Conservation (phyloP, 805 yeast species). For the Yamadazyma ubonensis region DNA sequence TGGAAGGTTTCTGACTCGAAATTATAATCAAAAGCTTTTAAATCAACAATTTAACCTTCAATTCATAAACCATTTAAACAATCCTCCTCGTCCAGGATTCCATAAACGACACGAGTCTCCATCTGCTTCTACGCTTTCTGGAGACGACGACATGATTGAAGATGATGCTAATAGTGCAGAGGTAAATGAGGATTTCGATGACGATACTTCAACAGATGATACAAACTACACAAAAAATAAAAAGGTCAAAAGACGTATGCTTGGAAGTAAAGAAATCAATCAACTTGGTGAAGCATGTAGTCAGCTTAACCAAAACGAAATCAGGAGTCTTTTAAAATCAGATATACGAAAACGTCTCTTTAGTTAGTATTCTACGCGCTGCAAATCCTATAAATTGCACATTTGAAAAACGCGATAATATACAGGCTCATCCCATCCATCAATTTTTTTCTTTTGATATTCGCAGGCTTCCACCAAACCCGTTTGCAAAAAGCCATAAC, state of each 20-base stretch:
- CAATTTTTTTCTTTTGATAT: constrained; percentile 4
- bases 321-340: constrained; percentile 7
- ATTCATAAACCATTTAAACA: constrained; percentile 1
- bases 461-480: constrained; percentile 3
- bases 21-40: constrained; percentile 1
- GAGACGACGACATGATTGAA: constrained; percentile 10
- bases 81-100: neutral
- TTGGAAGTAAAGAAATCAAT: constrained; percentile 5
- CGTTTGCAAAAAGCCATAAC: constrained; percentile 1
- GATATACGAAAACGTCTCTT: constrained; percentile 10
- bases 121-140: neutral
- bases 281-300: constrained; percentile 4
- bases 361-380: constrained; percentile 3
- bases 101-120: constrained; percentile 1
- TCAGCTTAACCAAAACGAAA: constrained; percentile 4
- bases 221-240: constrained; percentile 4
- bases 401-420: no score
- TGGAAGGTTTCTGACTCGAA: neutral
- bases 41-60: constrained; percentile 4
- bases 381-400: no score
- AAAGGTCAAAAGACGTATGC: constrained; percentile 3
- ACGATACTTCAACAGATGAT: constrained; percentile 10
- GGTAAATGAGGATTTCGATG: constrained; percentile 12
- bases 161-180: constrained; percentile 14
- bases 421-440: constrained; percentile 8